Conservation (phyloP, 176 grass and related monocot genomes). For the Paspalum notatum region DNA sequence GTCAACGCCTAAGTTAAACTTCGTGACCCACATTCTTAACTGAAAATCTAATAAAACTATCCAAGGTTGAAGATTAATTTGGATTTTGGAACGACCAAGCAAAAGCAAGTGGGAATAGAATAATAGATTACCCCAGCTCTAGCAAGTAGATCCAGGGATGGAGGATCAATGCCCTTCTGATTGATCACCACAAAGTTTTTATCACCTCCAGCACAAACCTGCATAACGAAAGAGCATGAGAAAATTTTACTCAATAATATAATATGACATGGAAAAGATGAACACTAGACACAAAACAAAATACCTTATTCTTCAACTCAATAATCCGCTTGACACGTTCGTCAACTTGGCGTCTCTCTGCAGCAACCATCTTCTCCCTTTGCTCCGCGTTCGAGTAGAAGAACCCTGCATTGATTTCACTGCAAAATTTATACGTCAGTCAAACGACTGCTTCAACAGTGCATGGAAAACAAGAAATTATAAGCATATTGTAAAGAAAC, state of each 20-base stretch:
- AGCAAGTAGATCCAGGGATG: slow-evolving; percentile 92
- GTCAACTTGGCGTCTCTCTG: slow-evolving; percentile 95
- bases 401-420: slow-evolving; percentile 99
- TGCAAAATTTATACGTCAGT: slow-evolving; percentile 49
- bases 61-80: background rate
- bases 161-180: slow-evolving; percentile 98
- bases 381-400: slow-evolving; percentile 97
- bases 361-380: slow-evolving; percentile 98
- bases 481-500: background rate
- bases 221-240: slow-evolving; percentile 28
- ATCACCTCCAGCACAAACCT: slow-evolving; percentile 79
- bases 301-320: slow-evolving; percentile 90
- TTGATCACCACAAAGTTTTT: slow-evolving; percentile 98
- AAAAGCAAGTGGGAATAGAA: slow-evolving; percentile 24
- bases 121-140: slow-evolving; percentile 82
- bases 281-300: background rate
- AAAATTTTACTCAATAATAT: background rate
- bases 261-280: background rate
- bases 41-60: background rate
- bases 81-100: background rate
- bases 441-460: background rate
- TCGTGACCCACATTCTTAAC: background rate
- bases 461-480: slow-evolving; percentile 2
- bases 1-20: background rate
- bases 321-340: slow-evolving; percentile 93